phyloP scores from a whole-genome alignment of 306 rosid species.

The Prunus campanulata region DNA sequence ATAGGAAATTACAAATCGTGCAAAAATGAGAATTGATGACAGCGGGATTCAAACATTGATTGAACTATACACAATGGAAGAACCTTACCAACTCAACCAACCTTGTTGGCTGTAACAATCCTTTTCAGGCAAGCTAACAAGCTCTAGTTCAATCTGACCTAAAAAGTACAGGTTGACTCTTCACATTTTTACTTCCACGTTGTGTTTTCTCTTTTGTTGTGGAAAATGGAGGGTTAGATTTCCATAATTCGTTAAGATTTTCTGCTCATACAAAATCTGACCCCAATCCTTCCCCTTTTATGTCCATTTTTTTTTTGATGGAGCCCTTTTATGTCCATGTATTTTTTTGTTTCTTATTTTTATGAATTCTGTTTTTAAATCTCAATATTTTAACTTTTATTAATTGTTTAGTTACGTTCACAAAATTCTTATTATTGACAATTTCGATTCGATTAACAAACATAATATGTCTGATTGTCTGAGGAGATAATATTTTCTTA shows the following conservation, averaged over 20 bases:
- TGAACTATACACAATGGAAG: rapidly evolving
- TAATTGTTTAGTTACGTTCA: not conserved
- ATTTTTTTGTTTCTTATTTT: not conserved
- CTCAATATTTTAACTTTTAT: not conserved
- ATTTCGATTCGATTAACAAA: not conserved
- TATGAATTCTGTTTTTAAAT: not conserved
- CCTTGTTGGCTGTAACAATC: not conserved
- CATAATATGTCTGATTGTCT: not conserved
- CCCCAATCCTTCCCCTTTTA: too few relatives aligned
- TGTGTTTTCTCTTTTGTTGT: not conserved
- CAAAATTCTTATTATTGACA: not conserved
- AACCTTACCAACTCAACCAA: too few relatives aligned
- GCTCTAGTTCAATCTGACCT: not conserved
- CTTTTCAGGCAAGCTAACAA: not conserved
- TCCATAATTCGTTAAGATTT: not conserved
- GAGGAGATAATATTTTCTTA: not conserved
- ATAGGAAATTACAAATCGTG: rapidly evolving
- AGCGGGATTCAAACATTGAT: rapidly evolving
- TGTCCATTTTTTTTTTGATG: not conserved
- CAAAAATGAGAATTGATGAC: rapidly evolving
- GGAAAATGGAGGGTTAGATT: not conserved
- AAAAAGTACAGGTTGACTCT: not conserved
- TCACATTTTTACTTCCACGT: not conserved
- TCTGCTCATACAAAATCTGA: not conserved
- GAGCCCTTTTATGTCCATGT: not conserved